These are phyloP conservation scores for Xerocomellus amylosporus DNA, from an alignment of 768 basidiomycete species.

Conservation along the genomic window DNA sequence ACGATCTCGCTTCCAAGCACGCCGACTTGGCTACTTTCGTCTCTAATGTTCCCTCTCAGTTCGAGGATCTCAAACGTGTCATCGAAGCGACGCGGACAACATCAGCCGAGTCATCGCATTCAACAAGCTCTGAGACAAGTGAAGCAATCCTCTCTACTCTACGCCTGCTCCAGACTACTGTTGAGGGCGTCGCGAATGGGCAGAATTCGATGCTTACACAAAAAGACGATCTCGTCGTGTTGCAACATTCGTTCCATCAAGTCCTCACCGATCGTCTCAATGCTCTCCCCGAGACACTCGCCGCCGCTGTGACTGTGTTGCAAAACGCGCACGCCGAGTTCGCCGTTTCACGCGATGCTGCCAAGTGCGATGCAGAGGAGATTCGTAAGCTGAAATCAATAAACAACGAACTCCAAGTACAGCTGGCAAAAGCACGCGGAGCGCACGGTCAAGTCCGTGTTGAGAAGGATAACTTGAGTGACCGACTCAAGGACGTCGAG, in stretches of 20 bases:
- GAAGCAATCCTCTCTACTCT: slow-evolving; percentile 36
- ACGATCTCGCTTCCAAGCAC: slow-evolving; percentile 39
- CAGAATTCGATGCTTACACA: slow-evolving; percentile 50
- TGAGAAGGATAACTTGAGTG: slow-evolving; percentile 71
- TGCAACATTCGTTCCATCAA: slow-evolving; percentile 54
- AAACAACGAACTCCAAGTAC: slow-evolving; percentile 69
- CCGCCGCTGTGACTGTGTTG: slow-evolving; percentile 50
- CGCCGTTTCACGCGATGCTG: slow-evolving; percentile 50
- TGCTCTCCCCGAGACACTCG: slow-evolving; percentile 57
- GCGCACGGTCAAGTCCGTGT: slow-evolving; percentile 76
- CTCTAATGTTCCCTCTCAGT: slow-evolving; percentile 45
- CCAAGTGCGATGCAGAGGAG: slow-evolving; percentile 67
- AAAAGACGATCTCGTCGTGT: slow-evolving; percentile 45
- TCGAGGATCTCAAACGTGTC: slow-evolving; percentile 44
- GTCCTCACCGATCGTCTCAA: slow-evolving; percentile 52
- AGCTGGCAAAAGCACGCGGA: slow-evolving; percentile 72
- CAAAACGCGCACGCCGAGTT: slow-evolving; percentile 65
- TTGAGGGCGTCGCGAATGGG: slow-evolving; percentile 49
- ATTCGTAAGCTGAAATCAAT: slow-evolving; percentile 49
- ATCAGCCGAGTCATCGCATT: slow-evolving; percentile 18
- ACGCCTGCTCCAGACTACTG: slow-evolving; percentile 43
- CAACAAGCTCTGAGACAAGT: slow-evolving; percentile 13
- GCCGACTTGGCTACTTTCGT: slow-evolving; percentile 41
- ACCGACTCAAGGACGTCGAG: slow-evolving; percentile 60
- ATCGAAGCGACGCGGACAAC: slow-evolving; percentile 34